Evolutionary conservation across 352 stramenopile species (phyloP), one percentile per base, ranked within the genome.

Genomic region (Phytophthora cactorum): DNA sequence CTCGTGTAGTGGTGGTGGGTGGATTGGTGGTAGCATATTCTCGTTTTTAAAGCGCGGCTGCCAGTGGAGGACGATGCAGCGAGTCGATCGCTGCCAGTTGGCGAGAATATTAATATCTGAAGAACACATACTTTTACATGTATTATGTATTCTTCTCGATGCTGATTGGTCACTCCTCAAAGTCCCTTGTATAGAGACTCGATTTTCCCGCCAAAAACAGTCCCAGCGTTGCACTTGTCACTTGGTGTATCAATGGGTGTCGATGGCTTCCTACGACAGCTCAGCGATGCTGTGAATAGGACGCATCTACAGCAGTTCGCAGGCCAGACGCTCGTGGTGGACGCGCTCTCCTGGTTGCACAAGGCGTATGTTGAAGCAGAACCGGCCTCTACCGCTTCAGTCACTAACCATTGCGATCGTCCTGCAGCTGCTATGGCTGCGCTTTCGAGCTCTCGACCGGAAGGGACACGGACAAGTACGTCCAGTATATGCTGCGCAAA

Each of bases 331-430:
- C 62, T 93, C 46, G 84, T 85, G 3, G 82, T 91, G 2, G 86
- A 93, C 43, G 86, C 84, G 7, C 79, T 92, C 56, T 92, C 86
- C 4, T 93, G 86, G 86, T 75, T 93, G 36, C 84, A 93, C 66
- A 93, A 92, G 63, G 86, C 84, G 86, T 93, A 74, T 44, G 85
- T 82, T 3, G 8, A 10, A 38, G 0, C 14, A 22, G 17, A 15
- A 0, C 43, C 6, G 6, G 17, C 15, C 11, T 2, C 17, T 4
- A 41, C 12, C 32, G 2, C 17, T 28, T 32, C 17, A 22, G 31
- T 38, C 25, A 58, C 29, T 64, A 38, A 74, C 11, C 17, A 50
- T 55, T 34, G 46, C 43, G 10, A 36, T 52, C 28, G 41, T 52
- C 39, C 45, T 55, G 61, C 46, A 93, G 85, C 31, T 92, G 84